A percentile compares a stretch with the other conserved stretches of the same genome.
Evolutionary conservation across 768 basidiomycete species (phyloP).

Genomic region (Porpolomopsis calyptriformis): DNA sequence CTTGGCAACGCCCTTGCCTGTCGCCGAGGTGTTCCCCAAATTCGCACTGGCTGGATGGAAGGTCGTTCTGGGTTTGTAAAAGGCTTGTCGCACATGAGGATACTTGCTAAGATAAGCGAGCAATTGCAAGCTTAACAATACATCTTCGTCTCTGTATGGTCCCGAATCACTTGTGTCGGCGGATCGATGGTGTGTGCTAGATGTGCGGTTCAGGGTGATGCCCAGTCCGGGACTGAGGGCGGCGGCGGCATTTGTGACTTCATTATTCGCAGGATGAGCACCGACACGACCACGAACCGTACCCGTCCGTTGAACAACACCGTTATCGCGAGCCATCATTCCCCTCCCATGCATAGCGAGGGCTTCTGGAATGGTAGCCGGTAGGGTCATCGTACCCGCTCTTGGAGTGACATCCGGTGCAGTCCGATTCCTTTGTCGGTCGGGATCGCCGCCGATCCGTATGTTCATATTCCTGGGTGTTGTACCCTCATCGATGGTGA

Average conservation of each 20-base stretch:
- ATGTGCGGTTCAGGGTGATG: slow-evolving; percentile 3
- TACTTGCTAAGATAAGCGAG: slow-evolving; percentile 97
- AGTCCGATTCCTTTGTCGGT: slow-evolving; percentile 22
- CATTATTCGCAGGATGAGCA: not conserved
- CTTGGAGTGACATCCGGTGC: slow-evolving; percentile 55
- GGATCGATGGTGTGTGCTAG: slow-evolving; percentile 3
- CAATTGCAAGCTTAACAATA: slow-evolving; percentile 81
- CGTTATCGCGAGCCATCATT: not conserved
- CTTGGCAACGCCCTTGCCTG: not conserved
- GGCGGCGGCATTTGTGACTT: not conserved
- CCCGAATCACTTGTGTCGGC: slow-evolving; percentile 28
- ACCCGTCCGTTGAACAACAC: not conserved
- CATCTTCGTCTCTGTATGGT: slow-evolving; percentile 90
- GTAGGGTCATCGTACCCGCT: slow-evolving; percentile 48
- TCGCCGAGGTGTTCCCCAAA: slow-evolving; percentile 18
- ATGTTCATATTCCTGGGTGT: slow-evolving; percentile 18
- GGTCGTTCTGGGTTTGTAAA: slow-evolving; percentile 79
- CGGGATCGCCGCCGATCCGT: slow-evolving; percentile 3
- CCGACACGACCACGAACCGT: slow-evolving; percentile 1
- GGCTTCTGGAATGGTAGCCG: slow-evolving; percentile 1
- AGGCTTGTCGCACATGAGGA: slow-evolving; percentile 91
- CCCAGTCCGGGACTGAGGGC: slow-evolving; percentile 4
- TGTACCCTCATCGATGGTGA: slow-evolving; percentile 23
- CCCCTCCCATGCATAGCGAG: not conserved
- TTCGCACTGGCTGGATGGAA: slow-evolving; percentile 66